These are phyloP conservation scores for Phytophthora fragariaefolia DNA, from an alignment of 352 stramenopile genomes.

Conservation along the genomic window DNA sequence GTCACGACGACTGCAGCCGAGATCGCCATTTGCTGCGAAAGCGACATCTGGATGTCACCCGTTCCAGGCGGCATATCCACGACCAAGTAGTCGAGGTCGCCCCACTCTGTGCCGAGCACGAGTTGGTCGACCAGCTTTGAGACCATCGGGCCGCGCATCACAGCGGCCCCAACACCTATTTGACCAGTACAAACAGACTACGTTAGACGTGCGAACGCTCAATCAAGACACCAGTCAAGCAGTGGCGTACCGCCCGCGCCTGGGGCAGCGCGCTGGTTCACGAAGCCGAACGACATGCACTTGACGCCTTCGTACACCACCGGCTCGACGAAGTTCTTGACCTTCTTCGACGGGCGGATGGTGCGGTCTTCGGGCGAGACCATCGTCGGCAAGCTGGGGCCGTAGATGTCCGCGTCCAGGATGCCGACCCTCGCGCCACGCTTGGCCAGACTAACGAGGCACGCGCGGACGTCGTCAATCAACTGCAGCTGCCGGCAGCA, in stretches of 20 bases:
- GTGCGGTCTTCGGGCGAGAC: conserved; percentile 73
- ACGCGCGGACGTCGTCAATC: no score
- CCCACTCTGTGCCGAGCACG: conserved; percentile 96
- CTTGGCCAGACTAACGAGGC: conserved; percentile 91
- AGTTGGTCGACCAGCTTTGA: conserved; percentile 98
- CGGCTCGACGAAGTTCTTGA: conserved; percentile 82
- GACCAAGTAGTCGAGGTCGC: conserved; percentile 99
- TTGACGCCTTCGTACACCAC: conserved; percentile 90
- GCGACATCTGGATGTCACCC: conserved; percentile 99
- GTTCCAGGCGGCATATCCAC: conserved; percentile 99
- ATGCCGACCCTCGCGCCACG: conserved; percentile 95
- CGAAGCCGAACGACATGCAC: conserved; percentile 94
- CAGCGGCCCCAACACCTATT: conserved; percentile 80
- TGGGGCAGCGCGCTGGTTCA: conserved; percentile 86
- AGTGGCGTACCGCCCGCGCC: conserved; percentile 74
- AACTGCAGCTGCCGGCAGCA: no score
- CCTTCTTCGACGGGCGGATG: conserved; percentile 70
- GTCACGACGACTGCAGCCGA: conserved; percentile 98
- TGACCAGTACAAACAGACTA: not conserved
- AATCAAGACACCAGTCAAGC: no score
- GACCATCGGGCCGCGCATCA: conserved; percentile 98
- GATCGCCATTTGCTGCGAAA: conserved; percentile 98
- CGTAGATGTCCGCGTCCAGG: conserved; percentile 99
- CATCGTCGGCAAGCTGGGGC: conserved; percentile 98
- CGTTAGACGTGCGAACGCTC: conserved; percentile 6